Evolutionary conservation across 176 grass and related monocot genomes (phyloP), one percentile per base, ranked within the genome.

Genomic region (Cenchrus americanus): DNA sequence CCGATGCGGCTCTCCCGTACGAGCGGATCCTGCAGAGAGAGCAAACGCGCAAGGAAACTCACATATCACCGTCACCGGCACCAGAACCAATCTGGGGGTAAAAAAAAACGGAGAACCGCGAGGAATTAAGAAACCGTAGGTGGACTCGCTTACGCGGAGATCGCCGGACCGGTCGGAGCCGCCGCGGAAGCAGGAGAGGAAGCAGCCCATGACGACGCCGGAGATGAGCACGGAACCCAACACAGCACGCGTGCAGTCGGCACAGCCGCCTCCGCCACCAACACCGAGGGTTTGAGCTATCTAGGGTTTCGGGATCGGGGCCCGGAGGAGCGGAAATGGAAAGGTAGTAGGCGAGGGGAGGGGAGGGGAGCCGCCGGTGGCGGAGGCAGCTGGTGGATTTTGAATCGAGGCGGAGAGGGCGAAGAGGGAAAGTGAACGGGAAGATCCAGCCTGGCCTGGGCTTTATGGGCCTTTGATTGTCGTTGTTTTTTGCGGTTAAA

Each of bases 131-230:
- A 46, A 42, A 9, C 0, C 24, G 51, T 46, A 58, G 46, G 50
- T 22, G 65, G 15, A 13, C 1, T 5, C 17, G 37, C 78, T 84
- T 87, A 88, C 79, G 15, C 48, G 46, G 79, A 85, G 90, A 18
- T 5, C 37, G 7, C 8, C 10, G 32, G 50, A 23, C 30, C 49
- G 11, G 30, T 75, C 68, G 32, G 53, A 22, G 42, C 32, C 70
- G 27, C 44, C 63, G 14, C 78, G 87, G 66, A 94, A 92, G 81
- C 92, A 94, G 0, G 92, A 94, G 10, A 92, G 84, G 81, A 94
- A 92, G 71, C 84, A 94, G 47, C 90, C 87, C 90, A 94, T 90
- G 83, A 72, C 27, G 69, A 62, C 19, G 7, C 49, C 76, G 32
- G 47, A 14, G 23, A 44, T 6, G 62, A 83, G 17, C 27, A 73